Conservation (phyloP, 331 rosid species). For the Quercus tomentella region DNA sequence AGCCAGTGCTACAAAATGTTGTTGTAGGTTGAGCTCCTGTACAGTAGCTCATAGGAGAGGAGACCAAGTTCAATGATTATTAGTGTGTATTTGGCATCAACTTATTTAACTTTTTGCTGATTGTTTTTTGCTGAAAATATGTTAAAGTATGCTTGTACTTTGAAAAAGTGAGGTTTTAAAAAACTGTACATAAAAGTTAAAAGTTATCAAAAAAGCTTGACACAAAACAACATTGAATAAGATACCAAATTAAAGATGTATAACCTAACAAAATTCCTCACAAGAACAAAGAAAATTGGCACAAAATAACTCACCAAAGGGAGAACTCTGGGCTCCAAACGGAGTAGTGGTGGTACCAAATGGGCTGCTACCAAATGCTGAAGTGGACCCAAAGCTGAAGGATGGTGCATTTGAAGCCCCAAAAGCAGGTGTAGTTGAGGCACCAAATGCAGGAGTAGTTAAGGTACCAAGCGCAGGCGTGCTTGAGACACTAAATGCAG, state of each 20-base stretch:
- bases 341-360: constrained; percentile 1
- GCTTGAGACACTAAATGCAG: constrained; percentile 54
- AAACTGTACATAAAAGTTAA: no score
- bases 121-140: no score
- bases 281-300: no score
- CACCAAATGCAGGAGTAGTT: constrained; percentile 53
- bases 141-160: no score
- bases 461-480: constrained; percentile 51
- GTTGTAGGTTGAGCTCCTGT: constrained; percentile 71
- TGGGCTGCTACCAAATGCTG: constrained; percentile 45
- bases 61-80: constrained; percentile 2
- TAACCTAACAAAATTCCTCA: not conserved
- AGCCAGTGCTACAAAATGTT: constrained; percentile 55
- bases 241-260: not conserved
- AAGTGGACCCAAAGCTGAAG: constrained; percentile 63
- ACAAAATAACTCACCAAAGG: constrained; percentile 46
- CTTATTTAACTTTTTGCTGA: no score
- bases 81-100: no score
- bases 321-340: constrained; percentile 38
- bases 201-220: no score
- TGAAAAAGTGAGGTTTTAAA: no score
- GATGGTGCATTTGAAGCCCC: constrained; percentile 69
- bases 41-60: constrained; percentile 9
- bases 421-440: constrained; percentile 57
- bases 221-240: not conserved